phyloP scores from a whole-genome alignment of 306 rosid genomes.

The Lathyrus tuberosus region DNA sequence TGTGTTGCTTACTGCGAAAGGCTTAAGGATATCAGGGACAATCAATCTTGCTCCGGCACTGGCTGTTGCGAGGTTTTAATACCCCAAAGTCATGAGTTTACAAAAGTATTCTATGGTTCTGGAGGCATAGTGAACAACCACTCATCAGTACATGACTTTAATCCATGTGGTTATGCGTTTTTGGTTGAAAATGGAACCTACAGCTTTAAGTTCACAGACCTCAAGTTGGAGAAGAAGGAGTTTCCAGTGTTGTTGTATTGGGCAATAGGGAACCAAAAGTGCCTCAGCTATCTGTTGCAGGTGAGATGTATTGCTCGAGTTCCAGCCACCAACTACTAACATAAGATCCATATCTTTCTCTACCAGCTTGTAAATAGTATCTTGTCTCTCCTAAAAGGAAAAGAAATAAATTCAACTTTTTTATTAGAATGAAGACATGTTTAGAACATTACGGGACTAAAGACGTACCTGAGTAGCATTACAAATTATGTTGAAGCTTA shows the following conservation, averaged over 20 bases:
- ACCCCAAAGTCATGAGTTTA: background rate
- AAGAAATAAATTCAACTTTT: no score
- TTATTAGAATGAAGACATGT: no score
- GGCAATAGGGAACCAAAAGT: slow-evolving; percentile 33
- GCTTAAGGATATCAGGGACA: background rate
- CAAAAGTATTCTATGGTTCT: background rate
- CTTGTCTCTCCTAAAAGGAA: no score
- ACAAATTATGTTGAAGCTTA: no score
- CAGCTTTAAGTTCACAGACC: slow-evolving; percentile 2
- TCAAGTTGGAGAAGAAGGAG: slow-evolving; percentile 12
- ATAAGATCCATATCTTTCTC: no score
- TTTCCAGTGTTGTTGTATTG: slow-evolving; percentile 21
- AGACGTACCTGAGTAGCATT: no score
- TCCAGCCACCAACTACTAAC: no score
- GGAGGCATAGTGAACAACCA: background rate
- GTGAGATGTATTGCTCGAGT: no score
- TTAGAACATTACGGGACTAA: no score
- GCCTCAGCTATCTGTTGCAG: no score
- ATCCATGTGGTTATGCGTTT: slow-evolving; percentile 37
- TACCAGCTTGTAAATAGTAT: no score
- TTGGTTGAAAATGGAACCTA: slow-evolving; percentile 30
- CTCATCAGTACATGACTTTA: background rate
- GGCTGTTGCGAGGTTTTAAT: slow-evolving; percentile 34
- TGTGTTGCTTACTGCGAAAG: background rate
- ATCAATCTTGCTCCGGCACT: slow-evolving; percentile 12